Evolutionary conservation across 176 grass and related monocot species (phyloP).

Genomic region (Secale cereale): DNA sequence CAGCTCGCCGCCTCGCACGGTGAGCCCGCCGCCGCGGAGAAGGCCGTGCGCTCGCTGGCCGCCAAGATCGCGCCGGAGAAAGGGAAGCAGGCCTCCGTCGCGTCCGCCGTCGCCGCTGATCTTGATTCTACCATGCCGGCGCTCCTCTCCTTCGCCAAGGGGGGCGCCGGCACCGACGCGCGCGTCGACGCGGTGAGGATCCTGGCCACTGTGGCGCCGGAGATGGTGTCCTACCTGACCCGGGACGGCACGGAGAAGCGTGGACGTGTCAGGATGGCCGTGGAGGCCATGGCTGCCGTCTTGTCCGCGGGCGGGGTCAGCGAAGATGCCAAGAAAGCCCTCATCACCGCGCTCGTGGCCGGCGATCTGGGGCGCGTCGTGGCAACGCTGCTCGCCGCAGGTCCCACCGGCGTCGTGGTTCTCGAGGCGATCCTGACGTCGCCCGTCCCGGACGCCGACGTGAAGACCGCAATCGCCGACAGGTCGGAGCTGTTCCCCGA

Average conservation of each 20-base stretch:
- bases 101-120: conserved; percentile 32
- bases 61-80: conserved; percentile 51
- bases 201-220: conserved; percentile 41
- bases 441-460: conserved; percentile 41
- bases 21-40: conserved; percentile 48
- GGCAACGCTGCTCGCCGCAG: conserved; percentile 42
- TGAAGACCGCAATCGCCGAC: conserved; percentile 52
- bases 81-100: conserved; percentile 41
- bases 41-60: conserved; percentile 48
- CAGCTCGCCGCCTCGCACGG: conserved; percentile 43
- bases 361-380: conserved; percentile 35
- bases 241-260: conserved; percentile 26
- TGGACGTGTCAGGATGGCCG: conserved; percentile 24
- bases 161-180: conserved; percentile 33
- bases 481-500: conserved; percentile 60
- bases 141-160: conserved; percentile 44
- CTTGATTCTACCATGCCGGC: conserved; percentile 40
- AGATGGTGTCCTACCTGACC: conserved; percentile 40
- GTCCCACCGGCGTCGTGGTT: conserved; percentile 32
- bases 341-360: conserved; percentile 32
- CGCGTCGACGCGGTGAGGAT: conserved; percentile 50
- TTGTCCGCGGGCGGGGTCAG: conserved; percentile 30
- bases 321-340: conserved; percentile 43
- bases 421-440: conserved; percentile 65
- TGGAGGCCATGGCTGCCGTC: conserved; percentile 48